Base-by-base conservation (phyloP, 441 rosid genomes). In the Gossypium schwendimanii region DNA sequence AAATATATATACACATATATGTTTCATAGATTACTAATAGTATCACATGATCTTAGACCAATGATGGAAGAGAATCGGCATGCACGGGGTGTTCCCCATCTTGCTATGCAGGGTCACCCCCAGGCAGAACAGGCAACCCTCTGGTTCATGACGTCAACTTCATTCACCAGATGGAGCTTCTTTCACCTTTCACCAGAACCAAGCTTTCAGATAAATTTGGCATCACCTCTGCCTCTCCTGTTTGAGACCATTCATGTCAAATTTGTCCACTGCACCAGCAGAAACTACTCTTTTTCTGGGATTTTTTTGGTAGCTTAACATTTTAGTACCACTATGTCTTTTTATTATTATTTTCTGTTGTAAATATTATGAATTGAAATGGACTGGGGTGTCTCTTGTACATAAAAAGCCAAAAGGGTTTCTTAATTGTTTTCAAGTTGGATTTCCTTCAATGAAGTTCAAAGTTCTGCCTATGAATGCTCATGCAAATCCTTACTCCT, bases 51-150 rank as follows among this genome's bases (percentile, higher is more conserved):
- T 64, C 64, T 47, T 84, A 82, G 89, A 76, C 57, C 2, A 70
- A 33, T 47, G 89, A 84, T 45, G 83, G 77, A 10, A 80, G 78
- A 50, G 89, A 87, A 76, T 59, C 79, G 12, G 52, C 44, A 9
- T 83, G 87, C 74, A 70, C 28, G 1, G 85, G 85, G 31, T 88
- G 87, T 60, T 64, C 75, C 0, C 81, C 86, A 15, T 75, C 78
- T 15, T 78, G 87, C 68, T 81, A 84, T 75, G 69, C 84, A 26
- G 96, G 92, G 15, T 88, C 97, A 39, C 97, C 97, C 12, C 97
- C 92, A 10, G 76, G 82, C 21, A 81, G 96, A 82, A 87, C 88
- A 0, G 80, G 80, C 1, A 92, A 92, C 72, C 96, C 97, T 44
- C 77, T 92, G 67, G 78, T 92, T 45, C 87, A 88, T 41, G 92